Evolutionary conservation across 2,329 filamentous ascomycete genomes (phyloP).

Genomic region (Phialemoniopsis sp.): DNA sequence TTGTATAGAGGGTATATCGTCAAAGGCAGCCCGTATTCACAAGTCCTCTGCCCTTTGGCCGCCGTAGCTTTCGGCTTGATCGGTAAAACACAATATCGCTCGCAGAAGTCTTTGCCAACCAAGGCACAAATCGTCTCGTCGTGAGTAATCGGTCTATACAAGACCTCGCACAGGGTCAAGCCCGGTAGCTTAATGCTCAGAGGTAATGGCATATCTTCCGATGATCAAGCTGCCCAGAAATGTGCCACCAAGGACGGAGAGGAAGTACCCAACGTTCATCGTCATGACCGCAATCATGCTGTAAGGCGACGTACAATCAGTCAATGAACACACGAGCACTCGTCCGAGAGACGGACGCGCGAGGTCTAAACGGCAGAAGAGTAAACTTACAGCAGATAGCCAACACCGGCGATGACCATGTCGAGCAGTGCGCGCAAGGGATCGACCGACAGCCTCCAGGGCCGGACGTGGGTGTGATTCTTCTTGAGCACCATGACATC

Average conservation of each 20-base stretch:
- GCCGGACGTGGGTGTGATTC: slow-evolving; percentile 47
- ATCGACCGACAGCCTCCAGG: slow-evolving; percentile 81
- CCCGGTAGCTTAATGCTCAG: slow-evolving; percentile 43
- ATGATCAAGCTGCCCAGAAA: slow-evolving; percentile 84
- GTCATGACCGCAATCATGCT: slow-evolving; percentile 94
- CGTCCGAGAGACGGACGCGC: neutral
- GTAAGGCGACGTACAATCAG: neutral
- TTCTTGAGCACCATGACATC: slow-evolving; percentile 69
- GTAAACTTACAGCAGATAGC: slow-evolving; percentile 75
- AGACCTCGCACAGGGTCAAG: too few species aligned
- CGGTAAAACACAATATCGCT: too few species aligned
- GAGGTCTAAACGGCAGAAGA: neutral
- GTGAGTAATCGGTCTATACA: too few species aligned
- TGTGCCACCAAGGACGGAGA: slow-evolving; percentile 67
- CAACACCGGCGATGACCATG: slow-evolving; percentile 69
- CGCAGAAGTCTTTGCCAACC: too few species aligned
- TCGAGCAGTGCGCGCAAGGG: slow-evolving; percentile 68
- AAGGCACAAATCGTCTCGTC: too few species aligned
- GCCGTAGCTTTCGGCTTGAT: too few species aligned
- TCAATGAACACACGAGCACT: neutral
- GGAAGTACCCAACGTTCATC: slow-evolving; percentile 75
- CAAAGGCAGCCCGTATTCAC: too few species aligned
- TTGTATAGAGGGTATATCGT: too few species aligned
- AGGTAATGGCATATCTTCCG: slow-evolving; percentile 59
- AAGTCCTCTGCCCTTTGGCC: too few species aligned